Evolutionary conservation across 495 filamentous ascomycete species (phyloP).

Genomic region (Neurospora tetrasperma): DNA sequence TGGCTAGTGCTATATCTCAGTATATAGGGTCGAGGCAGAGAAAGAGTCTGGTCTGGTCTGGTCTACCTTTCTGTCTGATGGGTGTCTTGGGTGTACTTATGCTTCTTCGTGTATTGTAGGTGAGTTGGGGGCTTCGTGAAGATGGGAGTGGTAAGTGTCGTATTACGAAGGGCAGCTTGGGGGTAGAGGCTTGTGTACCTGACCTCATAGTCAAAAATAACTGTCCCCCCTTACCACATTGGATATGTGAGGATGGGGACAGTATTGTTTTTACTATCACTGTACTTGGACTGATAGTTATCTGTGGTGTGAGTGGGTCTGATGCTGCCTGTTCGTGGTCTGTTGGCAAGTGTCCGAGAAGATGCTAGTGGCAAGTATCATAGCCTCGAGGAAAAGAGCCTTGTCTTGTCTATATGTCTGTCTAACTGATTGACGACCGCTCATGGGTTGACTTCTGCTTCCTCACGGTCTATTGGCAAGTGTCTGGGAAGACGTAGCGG

Average conservation of each 20-base stretch:
- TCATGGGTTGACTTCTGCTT: neutral
- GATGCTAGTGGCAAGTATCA: neutral
- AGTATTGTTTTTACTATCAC: no score
- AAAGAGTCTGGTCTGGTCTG: neutral
- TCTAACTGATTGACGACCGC: neutral
- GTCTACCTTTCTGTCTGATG: neutral
- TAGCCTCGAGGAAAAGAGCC: neutral
- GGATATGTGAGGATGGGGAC: no score
- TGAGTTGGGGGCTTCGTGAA: neutral
- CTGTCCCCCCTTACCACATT: no score
- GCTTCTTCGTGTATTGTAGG: neutral
- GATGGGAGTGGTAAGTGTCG: neutral
- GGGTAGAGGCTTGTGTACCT: neutral
- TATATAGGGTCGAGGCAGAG: neutral
- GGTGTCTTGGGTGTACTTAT: neutral
- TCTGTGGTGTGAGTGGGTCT: neutral
- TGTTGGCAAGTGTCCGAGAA: neutral
- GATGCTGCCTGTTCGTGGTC: neutral
- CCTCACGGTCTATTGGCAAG: neutral
- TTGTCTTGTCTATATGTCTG: neutral
- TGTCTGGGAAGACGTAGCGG: neutral
- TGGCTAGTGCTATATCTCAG: neutral
- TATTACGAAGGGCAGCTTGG: neutral
- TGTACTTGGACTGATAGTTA: neutral
- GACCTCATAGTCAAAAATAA: no score